Conservation (phyloP, 2,329 filamentous ascomycete genomes). For the Fusarium sulawesiense region DNA sequence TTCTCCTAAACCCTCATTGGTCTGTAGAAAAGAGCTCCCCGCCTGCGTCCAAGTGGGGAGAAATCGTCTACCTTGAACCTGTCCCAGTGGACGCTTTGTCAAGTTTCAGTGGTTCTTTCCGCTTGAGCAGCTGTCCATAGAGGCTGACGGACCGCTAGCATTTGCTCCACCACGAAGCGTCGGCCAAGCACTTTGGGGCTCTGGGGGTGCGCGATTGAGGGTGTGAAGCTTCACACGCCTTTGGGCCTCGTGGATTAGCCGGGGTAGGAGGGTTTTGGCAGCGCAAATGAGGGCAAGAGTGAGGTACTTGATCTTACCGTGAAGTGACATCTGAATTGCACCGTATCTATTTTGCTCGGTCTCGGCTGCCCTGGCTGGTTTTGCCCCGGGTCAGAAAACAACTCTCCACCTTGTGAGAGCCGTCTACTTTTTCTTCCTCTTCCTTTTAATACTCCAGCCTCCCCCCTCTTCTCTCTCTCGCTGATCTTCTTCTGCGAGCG, state of each 20-base stretch:
- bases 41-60: conserved; percentile 15
- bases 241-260: conserved; percentile 27
- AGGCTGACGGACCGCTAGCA: conserved; percentile 9
- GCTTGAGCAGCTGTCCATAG: conserved; percentile 17
- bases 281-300: conserved; percentile 6
- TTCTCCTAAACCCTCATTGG: conserved; percentile 41
- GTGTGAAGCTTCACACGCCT: conserved; percentile 13
- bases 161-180: conserved; percentile 12
- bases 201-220: conserved; percentile 14
- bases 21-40: background rate
- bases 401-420: conserved; percentile 42
- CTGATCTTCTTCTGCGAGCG: conserved; percentile 38
- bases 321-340: conserved; percentile 32
- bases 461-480: conserved; percentile 35
- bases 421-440: conserved; percentile 35
- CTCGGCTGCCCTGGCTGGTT: conserved; percentile 39
- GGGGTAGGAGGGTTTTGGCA: conserved; percentile 21
- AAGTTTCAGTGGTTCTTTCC: conserved; percentile 21
- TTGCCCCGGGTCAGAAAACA: conserved; percentile 43
- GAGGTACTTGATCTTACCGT: conserved; percentile 36
- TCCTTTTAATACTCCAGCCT: conserved; percentile 47
- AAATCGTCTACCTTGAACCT: background rate
- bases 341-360: conserved; percentile 35
- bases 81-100: conserved; percentile 18
- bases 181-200: conserved; percentile 26